A percentile compares a stretch with the other conserved stretches of the same genome.
Conservation (phyloP, 2,329 filamentous ascomycete species). For the Elsinoe fawcettii region DNA sequence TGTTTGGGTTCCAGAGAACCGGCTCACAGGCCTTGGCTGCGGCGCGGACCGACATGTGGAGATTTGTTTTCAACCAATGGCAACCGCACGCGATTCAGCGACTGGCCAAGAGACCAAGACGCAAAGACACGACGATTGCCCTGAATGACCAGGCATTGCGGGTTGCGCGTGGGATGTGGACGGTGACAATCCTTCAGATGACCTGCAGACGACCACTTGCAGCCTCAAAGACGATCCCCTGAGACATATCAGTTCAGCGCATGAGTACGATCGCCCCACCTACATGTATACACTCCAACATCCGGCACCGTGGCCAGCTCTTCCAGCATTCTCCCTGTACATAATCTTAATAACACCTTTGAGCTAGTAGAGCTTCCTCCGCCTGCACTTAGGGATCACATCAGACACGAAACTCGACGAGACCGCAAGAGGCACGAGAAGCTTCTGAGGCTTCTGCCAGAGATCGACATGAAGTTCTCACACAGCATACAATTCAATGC, state of each 20-base stretch:
- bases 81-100: constrained; percentile 4
- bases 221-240: background rate
- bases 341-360: constrained; percentile 16
- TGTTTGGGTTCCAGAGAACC: background rate
- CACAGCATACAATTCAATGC: constrained; percentile 99
- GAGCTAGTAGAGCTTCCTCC: constrained; percentile 25
- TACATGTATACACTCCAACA: background rate
- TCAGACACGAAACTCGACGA: background rate
- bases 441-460: constrained; percentile 61
- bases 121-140: background rate
- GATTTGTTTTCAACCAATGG: constrained; percentile 7
- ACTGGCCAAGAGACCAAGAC: constrained; percentile 14
- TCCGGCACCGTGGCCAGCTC: constrained; percentile 13
- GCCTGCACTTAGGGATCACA: constrained; percentile 17
- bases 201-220: background rate
- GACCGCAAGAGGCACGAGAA: constrained; percentile 43
- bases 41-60: constrained; percentile 7
- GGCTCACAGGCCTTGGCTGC: background rate
- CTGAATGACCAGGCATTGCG: constrained; percentile 1
- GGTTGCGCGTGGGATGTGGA: constrained; percentile 8
- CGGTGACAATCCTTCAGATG: background rate
- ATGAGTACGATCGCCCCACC: background rate
- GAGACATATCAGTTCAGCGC: background rate
- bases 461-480: constrained; percentile 97
- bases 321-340: constrained; percentile 9